Evolutionary conservation across 1,284 basidiomycete genomes (phyloP).

Genomic region (Coniferiporia sulphurascens): DNA sequence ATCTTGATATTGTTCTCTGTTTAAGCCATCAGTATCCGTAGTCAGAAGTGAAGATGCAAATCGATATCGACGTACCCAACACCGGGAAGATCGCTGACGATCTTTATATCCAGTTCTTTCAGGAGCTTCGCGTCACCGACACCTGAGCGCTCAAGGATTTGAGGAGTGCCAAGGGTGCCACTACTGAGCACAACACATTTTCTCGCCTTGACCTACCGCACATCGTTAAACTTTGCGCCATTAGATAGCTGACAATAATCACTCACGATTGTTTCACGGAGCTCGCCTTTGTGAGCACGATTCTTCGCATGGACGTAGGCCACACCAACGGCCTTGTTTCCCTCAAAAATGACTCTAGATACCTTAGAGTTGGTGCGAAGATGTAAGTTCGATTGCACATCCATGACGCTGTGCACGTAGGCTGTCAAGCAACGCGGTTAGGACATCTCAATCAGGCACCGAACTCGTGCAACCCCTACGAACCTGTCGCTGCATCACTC

Average conservation of each 20-base stretch:
- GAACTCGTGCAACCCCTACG: slow-evolving; percentile 12
- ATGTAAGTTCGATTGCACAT: slow-evolving; percentile 58
- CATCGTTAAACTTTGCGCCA: background rate
- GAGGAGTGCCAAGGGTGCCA: slow-evolving; percentile 65
- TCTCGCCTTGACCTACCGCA: slow-evolving; percentile 42
- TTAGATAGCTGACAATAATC: too few species aligned
- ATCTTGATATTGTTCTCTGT: slow-evolving; percentile 65
- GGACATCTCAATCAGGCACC: background rate
- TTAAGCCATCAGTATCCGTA: background rate
- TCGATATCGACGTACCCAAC: slow-evolving; percentile 46
- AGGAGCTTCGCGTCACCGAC: slow-evolving; percentile 53
- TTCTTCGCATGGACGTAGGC: slow-evolving; percentile 63
- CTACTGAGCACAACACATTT: slow-evolving; percentile 62
- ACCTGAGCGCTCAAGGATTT: slow-evolving; percentile 67
- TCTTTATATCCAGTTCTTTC: slow-evolving; percentile 52
- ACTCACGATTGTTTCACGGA: slow-evolving; percentile 54
- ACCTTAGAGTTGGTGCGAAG: slow-evolving; percentile 59
- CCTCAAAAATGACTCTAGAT: slow-evolving; percentile 68
- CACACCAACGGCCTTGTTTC: slow-evolving; percentile 64
- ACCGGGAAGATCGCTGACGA: slow-evolving; percentile 64
- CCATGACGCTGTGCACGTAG: slow-evolving; percentile 70
- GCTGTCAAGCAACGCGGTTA: slow-evolving; percentile 30
- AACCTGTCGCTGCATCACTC: slow-evolving; percentile 66
- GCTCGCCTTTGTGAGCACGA: slow-evolving; percentile 45
- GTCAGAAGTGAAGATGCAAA: background rate